These are phyloP conservation scores for Fistulifera pelliculosa DNA, from an alignment of 108 stramenopile genomes.

Conservation along the genomic window DNA sequence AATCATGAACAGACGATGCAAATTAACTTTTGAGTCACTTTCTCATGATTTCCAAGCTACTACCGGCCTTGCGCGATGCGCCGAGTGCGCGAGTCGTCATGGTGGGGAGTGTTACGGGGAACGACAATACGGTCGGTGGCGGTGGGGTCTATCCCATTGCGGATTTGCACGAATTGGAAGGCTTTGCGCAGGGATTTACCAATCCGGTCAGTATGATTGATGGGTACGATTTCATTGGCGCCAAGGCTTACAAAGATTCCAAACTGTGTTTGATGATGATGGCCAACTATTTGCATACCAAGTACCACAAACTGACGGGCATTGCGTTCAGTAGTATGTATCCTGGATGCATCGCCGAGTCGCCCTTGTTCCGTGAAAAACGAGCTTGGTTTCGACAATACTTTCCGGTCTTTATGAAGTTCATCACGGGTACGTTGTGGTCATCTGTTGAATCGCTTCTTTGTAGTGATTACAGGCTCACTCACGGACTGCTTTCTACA, in stretches of 20 bases:
- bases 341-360: slow-evolving; percentile 75
- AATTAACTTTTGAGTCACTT: slow-evolving; percentile 87
- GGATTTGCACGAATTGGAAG: slow-evolving; percentile 78
- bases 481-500: too few relatives aligned
- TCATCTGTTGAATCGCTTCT: not conserved
- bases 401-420: slow-evolving; percentile 74
- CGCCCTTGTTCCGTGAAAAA: slow-evolving; percentile 68
- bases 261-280: slow-evolving; percentile 75
- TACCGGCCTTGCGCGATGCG: slow-evolving; percentile 58
- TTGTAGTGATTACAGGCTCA: too few relatives aligned
- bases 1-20: slow-evolving; percentile 89
- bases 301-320: slow-evolving; percentile 61
- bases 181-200: slow-evolving; percentile 73
- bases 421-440: slow-evolving; percentile 43
- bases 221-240: slow-evolving; percentile 84
- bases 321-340: slow-evolving; percentile 60
- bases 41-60: slow-evolving; percentile 58
- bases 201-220: slow-evolving; percentile 86
- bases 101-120: slow-evolving; percentile 87
- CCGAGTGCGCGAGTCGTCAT: slow-evolving; percentile 67
- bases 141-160: slow-evolving; percentile 89
- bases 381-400: slow-evolving; percentile 68
- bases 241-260: slow-evolving; percentile 90
- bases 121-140: slow-evolving; percentile 87
- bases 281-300: slow-evolving; percentile 49